These are phyloP conservation scores for Diaporthe capsici DNA, from an alignment of 2,329 filamentous ascomycete genomes.

Conservation along the genomic window DNA sequence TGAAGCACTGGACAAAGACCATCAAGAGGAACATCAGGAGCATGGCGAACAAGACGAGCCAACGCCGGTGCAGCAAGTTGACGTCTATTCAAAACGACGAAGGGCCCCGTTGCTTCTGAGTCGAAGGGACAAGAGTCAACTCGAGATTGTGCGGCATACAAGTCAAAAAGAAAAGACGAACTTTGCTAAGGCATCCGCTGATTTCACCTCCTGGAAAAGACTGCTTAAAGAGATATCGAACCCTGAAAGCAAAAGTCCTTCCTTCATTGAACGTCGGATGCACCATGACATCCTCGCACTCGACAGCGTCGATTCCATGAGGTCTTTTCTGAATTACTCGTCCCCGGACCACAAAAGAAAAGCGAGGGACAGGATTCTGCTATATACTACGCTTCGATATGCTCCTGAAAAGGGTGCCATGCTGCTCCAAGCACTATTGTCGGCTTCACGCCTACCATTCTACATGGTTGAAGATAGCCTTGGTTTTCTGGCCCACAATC, in stretches of 20 bases:
- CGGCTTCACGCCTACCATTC: constrained; percentile 32
- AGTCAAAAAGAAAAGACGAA: neutral
- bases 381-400: constrained; percentile 47
- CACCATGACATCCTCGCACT: constrained; percentile 51
- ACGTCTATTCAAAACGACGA: neutral
- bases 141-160: neutral
- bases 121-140: constrained; percentile 3
- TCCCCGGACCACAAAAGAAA: constrained; percentile 45
- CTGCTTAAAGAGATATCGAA: neutral
- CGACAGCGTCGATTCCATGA: constrained; percentile 50
- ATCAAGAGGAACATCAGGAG: neutral
- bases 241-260: constrained; percentile 37
- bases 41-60: neutral
- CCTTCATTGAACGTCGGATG: constrained; percentile 38
- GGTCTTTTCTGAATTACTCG: constrained; percentile 48
- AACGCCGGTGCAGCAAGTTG: neutral
- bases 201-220: constrained; percentile 25
- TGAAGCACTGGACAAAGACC: constrained; percentile 5
- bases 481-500: constrained; percentile 38
- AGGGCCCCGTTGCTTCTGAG: neutral
- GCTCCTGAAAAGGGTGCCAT: constrained; percentile 41
- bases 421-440: constrained; percentile 45
- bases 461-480: constrained; percentile 45
- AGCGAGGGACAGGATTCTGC: constrained; percentile 51
- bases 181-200: neutral